A percentile compares a stretch with the other conserved stretches of the same genome.
Evolutionary conservation across 2,329 filamentous ascomycete genomes (phyloP).

Genomic region (Arthrocladium fulminans): DNA sequence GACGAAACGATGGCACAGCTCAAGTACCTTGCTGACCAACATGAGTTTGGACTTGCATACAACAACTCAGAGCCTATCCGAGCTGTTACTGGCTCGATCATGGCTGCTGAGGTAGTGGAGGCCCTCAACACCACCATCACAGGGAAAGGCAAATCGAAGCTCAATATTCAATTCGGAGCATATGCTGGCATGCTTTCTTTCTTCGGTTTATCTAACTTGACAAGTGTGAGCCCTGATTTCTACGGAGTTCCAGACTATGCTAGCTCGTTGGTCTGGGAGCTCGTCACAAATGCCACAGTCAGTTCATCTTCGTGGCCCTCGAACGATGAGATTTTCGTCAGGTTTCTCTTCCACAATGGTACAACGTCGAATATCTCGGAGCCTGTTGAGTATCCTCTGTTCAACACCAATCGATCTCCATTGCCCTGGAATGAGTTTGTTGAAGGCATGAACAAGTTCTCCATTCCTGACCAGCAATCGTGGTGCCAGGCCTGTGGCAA

Average conservation of each 20-base stretch:
- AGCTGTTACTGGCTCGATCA: constrained; percentile 49
- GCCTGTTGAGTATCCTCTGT: constrained; percentile 49
- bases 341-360: constrained; percentile 57
- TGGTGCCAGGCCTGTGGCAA: constrained; percentile 76
- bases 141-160: constrained; percentile 30
- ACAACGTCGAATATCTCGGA: constrained; percentile 39
- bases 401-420: constrained; percentile 46
- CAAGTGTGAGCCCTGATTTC: constrained; percentile 51
- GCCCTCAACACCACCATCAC: constrained; percentile 35
- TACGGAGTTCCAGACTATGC: constrained; percentile 75
- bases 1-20: constrained; percentile 58
- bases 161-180: constrained; percentile 51
- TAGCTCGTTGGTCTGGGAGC: constrained; percentile 70
- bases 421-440: constrained; percentile 64
- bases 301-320: constrained; percentile 33
- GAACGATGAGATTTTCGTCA: constrained; percentile 45
- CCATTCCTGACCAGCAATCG: constrained; percentile 52
- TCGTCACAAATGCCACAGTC: constrained; percentile 43
- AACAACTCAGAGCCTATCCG: constrained; percentile 49
- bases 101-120: constrained; percentile 55
- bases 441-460: constrained; percentile 53
- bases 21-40: constrained; percentile 62
- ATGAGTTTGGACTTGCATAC: constrained; percentile 78
- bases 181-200: constrained; percentile 54
- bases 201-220: constrained; percentile 50